Percentiles rank a stretch among this genome's conserved stretches.
Evolutionary conservation across 1,284 basidiomycete genomes (phyloP).

Genomic region (Apiotrichum domesticum): DNA sequence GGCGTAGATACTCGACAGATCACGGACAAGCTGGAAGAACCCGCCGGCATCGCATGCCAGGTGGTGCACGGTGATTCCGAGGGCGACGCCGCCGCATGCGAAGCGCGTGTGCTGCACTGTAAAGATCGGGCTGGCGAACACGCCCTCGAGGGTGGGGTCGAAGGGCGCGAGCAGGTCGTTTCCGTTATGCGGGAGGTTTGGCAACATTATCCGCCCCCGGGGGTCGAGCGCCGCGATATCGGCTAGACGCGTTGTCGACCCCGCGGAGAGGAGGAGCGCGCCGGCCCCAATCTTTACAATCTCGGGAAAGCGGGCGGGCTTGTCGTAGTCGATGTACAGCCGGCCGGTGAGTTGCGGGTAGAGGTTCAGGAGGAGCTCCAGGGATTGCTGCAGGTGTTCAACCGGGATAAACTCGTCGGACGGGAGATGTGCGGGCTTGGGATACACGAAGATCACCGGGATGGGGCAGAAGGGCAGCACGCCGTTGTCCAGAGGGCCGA

Average conservation of each 20-base stretch:
- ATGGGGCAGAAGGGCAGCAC: conserved; percentile 19
- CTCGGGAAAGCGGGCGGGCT: neutral
- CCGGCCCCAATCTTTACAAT: neutral
- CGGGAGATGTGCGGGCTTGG: neutral
- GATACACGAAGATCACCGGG: conserved; percentile 22
- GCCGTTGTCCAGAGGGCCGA: conserved; percentile 22
- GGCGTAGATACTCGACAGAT: conserved; percentile 18
- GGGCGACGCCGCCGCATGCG: conserved; percentile 20
- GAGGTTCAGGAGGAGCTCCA: conserved; percentile 14
- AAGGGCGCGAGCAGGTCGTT: too few species aligned
- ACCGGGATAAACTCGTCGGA: neutral
- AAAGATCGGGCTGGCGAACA: conserved; percentile 10
- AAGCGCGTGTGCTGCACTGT: conserved; percentile 26
- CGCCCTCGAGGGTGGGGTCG: too few species aligned
- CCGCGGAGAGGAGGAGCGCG: neutral
- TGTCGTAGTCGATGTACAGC: conserved; percentile 2
- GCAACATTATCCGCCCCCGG: too few species aligned
- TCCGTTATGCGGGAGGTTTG: too few species aligned
- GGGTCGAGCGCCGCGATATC: too few species aligned
- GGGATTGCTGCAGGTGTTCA: conserved; percentile 6
- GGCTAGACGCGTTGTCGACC: neutral
- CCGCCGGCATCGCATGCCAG: conserved; percentile 21
- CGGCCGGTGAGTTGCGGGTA: conserved; percentile 29
- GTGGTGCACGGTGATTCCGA: conserved; percentile 26
- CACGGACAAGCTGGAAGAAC: conserved; percentile 20